Evolutionary conservation across 805 yeast genomes (phyloP).

Genomic region (Martiniozyma abietophila): DNA sequence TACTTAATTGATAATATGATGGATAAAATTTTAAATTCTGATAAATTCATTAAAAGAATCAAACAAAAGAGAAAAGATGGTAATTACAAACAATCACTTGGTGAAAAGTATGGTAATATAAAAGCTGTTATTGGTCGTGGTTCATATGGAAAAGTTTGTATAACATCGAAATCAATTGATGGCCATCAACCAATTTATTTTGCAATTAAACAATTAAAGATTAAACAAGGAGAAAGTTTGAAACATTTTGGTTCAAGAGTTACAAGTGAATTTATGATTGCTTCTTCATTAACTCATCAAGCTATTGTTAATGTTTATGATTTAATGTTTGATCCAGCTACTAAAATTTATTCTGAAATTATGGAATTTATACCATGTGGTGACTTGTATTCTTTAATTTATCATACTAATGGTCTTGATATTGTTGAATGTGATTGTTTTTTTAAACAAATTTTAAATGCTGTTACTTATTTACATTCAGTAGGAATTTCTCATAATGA

Average conservation of each 20-base stretch:
- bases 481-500: constrained; percentile 95
- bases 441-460: constrained; percentile 76
- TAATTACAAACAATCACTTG: constrained; percentile 27
- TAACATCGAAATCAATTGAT: constrained; percentile 33
- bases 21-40: constrained; percentile 36
- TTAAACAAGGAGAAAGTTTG: constrained; percentile 48
- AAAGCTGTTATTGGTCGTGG: constrained; percentile 42
- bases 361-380: constrained; percentile 96
- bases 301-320: constrained; percentile 74
- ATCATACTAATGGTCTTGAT: constrained; percentile 43
- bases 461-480: constrained; percentile 75
- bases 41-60: constrained; percentile 25
- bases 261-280: constrained; percentile 84
- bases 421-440: constrained; percentile 78
- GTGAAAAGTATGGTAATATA: constrained; percentile 41
- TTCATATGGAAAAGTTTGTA: constrained; percentile 38
- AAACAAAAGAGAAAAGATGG: constrained; percentile 12
- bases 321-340: constrained; percentile 61
- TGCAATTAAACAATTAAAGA: constrained; percentile 72
- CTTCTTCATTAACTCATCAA: constrained; percentile 64
- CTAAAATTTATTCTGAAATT: constrained; percentile 72
- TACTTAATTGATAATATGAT: constrained; percentile 38
- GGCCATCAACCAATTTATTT: constrained; percentile 37
- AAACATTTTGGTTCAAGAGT: constrained; percentile 58
- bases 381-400: constrained; percentile 55